These are phyloP conservation scores for Dictyostelium brefeldianum DNA, from an alignment of 78 protist species.

Conservation along the genomic window DNA sequence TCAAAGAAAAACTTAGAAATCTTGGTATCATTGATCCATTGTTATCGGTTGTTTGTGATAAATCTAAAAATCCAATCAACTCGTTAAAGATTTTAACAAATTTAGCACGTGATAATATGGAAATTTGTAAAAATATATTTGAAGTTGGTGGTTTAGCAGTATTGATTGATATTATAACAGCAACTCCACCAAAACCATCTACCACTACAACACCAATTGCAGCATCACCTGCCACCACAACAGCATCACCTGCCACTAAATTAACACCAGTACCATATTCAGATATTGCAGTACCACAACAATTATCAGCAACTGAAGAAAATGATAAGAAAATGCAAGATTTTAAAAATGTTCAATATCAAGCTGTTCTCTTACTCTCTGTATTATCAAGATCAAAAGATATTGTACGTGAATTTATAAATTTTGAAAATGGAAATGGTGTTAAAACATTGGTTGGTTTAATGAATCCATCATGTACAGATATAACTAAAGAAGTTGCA, in stretches of 20 bases:
- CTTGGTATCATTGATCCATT: constrained; percentile 64
- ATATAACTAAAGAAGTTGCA: constrained; percentile 31
- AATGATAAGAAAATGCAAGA: constrained; percentile 19
- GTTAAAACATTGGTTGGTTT: constrained; percentile 45
- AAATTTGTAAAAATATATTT: constrained; percentile 47
- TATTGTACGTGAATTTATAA: constrained; percentile 47
- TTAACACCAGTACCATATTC: constrained; percentile 30
- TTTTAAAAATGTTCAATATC: constrained; percentile 27
- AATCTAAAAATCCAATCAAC: constrained; percentile 14
- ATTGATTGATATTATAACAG: constrained; percentile 46
- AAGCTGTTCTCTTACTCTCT: constrained; percentile 12
- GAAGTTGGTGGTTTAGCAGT: constrained; percentile 75
- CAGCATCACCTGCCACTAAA: neutral
- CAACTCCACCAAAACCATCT: constrained; percentile 43
- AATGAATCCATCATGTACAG: constrained; percentile 56
- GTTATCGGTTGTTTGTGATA: constrained; percentile 56
- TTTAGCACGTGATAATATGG: constrained; percentile 42
- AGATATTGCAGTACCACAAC: neutral
- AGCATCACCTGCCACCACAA: neutral
- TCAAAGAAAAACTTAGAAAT: constrained; percentile 30
- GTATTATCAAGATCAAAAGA: constrained; percentile 38
- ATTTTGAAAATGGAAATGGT: constrained; percentile 68
- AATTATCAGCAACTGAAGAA: neutral
- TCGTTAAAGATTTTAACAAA: constrained; percentile 36
- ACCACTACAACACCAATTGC: neutral